phyloP scores from a whole-genome alignment of 2,329 filamentous ascomycete genomes.

The Chrysoporthe cubensis region DNA sequence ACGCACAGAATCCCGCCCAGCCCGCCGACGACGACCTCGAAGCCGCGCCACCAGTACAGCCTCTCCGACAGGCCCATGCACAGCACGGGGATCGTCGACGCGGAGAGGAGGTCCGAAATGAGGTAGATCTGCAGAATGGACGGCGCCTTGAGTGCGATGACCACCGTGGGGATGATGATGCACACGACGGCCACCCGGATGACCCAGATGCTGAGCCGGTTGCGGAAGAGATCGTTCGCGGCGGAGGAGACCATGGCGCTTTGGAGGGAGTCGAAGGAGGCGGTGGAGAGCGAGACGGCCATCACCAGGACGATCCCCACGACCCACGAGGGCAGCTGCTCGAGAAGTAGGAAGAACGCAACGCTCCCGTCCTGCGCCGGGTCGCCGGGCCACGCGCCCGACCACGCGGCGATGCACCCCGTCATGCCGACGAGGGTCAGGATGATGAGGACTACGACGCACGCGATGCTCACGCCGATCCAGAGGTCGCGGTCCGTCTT shows the following conservation, averaged over 20 bases:
- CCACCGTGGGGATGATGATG: constrained; percentile 74
- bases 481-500: constrained; percentile 78
- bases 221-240: constrained; percentile 84
- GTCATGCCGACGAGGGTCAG: constrained; percentile 73
- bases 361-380: constrained; percentile 64
- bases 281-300: constrained; percentile 75
- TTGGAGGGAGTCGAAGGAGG: constrained; percentile 80
- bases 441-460: constrained; percentile 67
- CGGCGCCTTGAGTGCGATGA: constrained; percentile 74
- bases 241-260: constrained; percentile 84
- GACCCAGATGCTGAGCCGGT: constrained; percentile 75
- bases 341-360: constrained; percentile 76
- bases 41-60: constrained; percentile 76
- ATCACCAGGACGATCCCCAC: constrained; percentile 81
- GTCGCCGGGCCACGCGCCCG: constrained; percentile 69
- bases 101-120: constrained; percentile 79
- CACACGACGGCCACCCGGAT: constrained; percentile 72
- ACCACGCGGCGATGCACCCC: constrained; percentile 79
- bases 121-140: constrained; percentile 81
- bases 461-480: constrained; percentile 73
- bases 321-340: constrained; percentile 77
- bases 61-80: constrained; percentile 70
- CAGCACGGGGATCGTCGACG: constrained; percentile 74
- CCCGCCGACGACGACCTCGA: constrained; percentile 78
- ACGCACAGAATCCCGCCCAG: constrained; percentile 78